Percentiles rank a stretch among this genome's conserved stretches.
phyloP scores from a whole-genome alignment of 495 filamentous ascomycete genomes.

The Penicillium angulare region DNA sequence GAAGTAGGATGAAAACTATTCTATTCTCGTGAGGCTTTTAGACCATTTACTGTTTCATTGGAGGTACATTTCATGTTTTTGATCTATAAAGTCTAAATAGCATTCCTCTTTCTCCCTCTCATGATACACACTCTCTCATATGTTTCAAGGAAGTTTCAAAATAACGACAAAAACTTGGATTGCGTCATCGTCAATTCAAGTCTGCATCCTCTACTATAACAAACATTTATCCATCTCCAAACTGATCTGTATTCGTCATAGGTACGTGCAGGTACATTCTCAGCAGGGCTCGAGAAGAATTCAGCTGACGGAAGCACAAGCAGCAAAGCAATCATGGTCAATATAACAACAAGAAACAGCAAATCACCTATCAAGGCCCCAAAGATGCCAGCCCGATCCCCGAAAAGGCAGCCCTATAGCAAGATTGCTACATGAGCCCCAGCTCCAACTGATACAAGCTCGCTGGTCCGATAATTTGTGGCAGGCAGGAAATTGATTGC shows the following conservation, averaged over 20 bases:
- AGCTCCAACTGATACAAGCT: neutral
- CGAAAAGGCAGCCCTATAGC: neutral
- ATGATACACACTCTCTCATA: neutral
- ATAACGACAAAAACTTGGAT: no score
- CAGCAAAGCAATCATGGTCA: slow-evolving; percentile 11
- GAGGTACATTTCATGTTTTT: neutral
- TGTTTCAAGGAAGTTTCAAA: no score
- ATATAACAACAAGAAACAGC: slow-evolving; percentile 25
- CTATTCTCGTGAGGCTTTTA: neutral
- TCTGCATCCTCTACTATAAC: neutral
- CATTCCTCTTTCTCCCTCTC: neutral
- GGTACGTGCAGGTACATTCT: neutral
- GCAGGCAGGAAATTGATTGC: neutral
- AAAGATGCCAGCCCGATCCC: neutral
- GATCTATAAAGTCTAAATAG: neutral
- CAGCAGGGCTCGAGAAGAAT: slow-evolving; percentile 9
- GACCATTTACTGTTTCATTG: neutral
- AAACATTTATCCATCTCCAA: no score
- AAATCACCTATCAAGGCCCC: neutral
- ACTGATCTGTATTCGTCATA: no score
- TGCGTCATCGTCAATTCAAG: no score
- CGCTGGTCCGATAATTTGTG: neutral
- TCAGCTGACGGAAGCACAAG: slow-evolving; percentile 13
- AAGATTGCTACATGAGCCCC: neutral
- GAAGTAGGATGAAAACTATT: no score